Percentiles rank a stretch among this genome's conserved stretches.
These are phyloP conservation scores for Lepraria neglecta DNA, from an alignment of 495 filamentous ascomycete species.

Conservation along the genomic window DNA sequence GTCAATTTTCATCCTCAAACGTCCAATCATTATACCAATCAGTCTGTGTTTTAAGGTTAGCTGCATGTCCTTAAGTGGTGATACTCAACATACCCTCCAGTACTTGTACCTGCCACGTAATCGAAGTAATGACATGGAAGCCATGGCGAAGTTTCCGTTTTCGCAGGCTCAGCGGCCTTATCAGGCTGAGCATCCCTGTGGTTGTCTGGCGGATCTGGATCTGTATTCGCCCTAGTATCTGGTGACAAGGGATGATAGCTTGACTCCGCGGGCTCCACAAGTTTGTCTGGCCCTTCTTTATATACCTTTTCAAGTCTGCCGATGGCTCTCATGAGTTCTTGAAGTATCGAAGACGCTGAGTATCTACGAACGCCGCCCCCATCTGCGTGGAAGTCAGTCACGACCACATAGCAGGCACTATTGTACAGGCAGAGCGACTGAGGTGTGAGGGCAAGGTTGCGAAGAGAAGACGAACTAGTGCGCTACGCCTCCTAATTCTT, in stretches of 20 bases:
- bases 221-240: background rate
- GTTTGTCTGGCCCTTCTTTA: background rate
- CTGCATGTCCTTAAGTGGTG: background rate
- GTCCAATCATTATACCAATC: conserved; percentile 49
- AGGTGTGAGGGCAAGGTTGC: too few relatives aligned
- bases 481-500: too few relatives aligned
- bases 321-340: conserved; percentile 26
- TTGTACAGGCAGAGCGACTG: too few relatives aligned
- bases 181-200: background rate
- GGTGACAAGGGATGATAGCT: conserved; percentile 22
- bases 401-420: too few relatives aligned
- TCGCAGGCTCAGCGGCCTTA: background rate
- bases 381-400: conserved; percentile 13
- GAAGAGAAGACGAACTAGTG: too few relatives aligned
- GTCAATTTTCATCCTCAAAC: conserved; percentile 47
- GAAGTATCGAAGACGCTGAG: conserved; percentile 27
- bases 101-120: conserved; percentile 28
- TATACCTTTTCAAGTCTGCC: conserved; percentile 2
- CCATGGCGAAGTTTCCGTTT: conserved; percentile 20
- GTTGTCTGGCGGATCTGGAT: background rate
- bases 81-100: conserved; percentile 10
- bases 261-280: conserved; percentile 20
- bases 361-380: conserved; percentile 29
- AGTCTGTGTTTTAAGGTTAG: conserved; percentile 21
- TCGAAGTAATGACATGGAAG: conserved; percentile 31